These are phyloP conservation scores for Picea mariana DNA, from an alignment of 83 land plant genomes.

Conservation along the genomic window DNA sequence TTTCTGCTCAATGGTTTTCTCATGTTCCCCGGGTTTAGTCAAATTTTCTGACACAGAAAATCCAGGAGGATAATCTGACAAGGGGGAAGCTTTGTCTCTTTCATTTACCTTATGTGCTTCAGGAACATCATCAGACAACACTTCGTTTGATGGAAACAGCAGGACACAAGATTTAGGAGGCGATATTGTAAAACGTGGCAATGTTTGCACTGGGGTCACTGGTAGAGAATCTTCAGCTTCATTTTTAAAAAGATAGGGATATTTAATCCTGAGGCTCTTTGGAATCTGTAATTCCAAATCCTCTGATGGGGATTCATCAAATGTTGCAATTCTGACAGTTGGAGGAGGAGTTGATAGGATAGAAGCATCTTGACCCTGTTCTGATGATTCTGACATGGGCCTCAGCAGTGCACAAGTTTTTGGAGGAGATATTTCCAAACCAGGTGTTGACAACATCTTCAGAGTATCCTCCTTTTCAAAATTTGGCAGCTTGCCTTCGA, in stretches of 20 bases:
- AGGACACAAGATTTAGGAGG: conserved; percentile 75
- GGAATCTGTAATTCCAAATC: conserved; percentile 19
- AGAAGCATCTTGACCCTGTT: neutral
- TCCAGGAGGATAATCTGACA: neutral
- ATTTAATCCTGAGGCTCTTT: conserved; percentile 30
- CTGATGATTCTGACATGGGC: conserved; percentile 30
- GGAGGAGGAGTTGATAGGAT: conserved; percentile 33
- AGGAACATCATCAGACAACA: conserved; percentile 1
- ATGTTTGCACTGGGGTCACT: conserved; percentile 20
- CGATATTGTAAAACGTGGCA: conserved; percentile 42
- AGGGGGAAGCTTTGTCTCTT: conserved; percentile 1
- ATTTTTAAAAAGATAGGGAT: conserved; percentile 32
- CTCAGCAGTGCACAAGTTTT: conserved; percentile 44
- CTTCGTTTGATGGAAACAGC: conserved; percentile 33
- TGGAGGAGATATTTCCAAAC: conserved; percentile 43
- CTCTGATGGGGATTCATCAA: conserved; percentile 6
- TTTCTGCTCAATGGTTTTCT: neutral
- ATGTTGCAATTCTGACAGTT: conserved; percentile 23
- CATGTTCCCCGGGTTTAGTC: neutral
- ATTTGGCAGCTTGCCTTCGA: conserved; percentile 7
- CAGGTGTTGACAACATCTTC: conserved; percentile 35
- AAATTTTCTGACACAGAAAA: neutral
- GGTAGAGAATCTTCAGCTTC: neutral
- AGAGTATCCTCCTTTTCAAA: conserved; percentile 9
- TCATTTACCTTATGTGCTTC: neutral